Evolutionary conservation across 129 eudicot species (phyloP).

Genomic region (Chrysanthemum makinoi): DNA sequence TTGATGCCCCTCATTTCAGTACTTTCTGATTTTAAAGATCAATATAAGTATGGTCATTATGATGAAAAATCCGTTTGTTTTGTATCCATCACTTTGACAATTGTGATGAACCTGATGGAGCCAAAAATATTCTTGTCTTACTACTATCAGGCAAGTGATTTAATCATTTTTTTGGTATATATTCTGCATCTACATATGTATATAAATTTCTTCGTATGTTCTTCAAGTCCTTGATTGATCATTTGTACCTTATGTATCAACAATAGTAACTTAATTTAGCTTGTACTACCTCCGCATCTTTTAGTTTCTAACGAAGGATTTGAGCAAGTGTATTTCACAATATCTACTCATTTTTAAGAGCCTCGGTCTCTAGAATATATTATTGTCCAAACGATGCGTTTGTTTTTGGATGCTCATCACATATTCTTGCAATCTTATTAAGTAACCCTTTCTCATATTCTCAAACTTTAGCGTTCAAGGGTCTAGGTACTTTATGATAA

Average conservation of each 20-base stretch:
- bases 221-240: background rate
- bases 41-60: slow-evolving; percentile 19
- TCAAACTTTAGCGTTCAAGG: too few relatives aligned
- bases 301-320: too few relatives aligned
- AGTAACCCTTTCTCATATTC: too few relatives aligned
- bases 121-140: background rate
- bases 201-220: background rate
- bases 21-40: slow-evolving; percentile 4
- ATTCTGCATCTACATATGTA: background rate
- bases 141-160: background rate
- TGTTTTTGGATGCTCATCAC: too few relatives aligned
- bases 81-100: background rate
- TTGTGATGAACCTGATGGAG: slow-evolving; percentile 1
- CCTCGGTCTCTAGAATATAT: too few relatives aligned
- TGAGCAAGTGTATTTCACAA: too few relatives aligned
- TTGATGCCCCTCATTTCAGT: slow-evolving; percentile 8
- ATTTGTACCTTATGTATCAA: background rate
- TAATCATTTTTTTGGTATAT: background rate
- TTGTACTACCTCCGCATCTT: too few relatives aligned
- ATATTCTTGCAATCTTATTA: too few relatives aligned
- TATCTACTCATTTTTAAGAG: too few relatives aligned
- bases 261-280: too few relatives aligned
- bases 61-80: slow-evolving; percentile 13
- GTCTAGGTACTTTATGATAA: too few relatives aligned
- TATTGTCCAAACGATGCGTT: too few relatives aligned